These are phyloP conservation scores for Eucalyptus cladocalyx DNA, from an alignment of 345 rosid genomes.

Conservation along the genomic window DNA sequence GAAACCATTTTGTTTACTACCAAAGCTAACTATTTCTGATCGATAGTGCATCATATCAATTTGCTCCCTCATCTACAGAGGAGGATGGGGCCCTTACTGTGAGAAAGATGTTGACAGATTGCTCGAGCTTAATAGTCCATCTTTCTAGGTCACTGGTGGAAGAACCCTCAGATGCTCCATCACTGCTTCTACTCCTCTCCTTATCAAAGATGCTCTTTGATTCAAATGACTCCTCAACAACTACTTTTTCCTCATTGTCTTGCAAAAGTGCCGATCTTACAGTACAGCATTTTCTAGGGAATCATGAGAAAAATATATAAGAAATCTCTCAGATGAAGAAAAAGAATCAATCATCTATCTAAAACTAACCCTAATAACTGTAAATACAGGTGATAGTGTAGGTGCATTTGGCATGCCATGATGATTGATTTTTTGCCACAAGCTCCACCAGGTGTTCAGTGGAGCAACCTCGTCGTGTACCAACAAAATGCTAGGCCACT, in stretches of 20 bases:
- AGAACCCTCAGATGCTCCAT: conserved; percentile 6
- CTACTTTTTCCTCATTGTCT: conserved; percentile 68
- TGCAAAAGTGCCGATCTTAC: conserved; percentile 49
- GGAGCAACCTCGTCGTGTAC: background rate
- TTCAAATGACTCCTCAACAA: conserved; percentile 53
- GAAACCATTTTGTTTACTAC: background rate
- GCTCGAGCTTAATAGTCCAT: conserved; percentile 67
- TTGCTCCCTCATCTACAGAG: background rate
- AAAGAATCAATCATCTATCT: background rate
- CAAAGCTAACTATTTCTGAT: background rate
- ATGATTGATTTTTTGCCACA: background rate
- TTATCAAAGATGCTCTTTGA: conserved; percentile 19
- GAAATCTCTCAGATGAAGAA: background rate
- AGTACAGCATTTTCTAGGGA: conserved; percentile 19
- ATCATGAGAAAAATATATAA: background rate
- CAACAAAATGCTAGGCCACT: background rate
- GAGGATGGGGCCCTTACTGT: conserved; percentile 23
- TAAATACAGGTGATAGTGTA: background rate
- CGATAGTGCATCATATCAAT: background rate
- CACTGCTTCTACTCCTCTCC: conserved; percentile 3
- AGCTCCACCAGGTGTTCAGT: background rate
- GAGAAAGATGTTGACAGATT: conserved; percentile 68
- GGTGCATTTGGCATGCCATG: background rate
- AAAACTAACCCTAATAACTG: background rate
- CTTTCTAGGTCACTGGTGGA: conserved; percentile 25